Evolutionary conservation across 202 grass and related monocot species (phyloP).

Genomic region (Panicum hallii): DNA sequence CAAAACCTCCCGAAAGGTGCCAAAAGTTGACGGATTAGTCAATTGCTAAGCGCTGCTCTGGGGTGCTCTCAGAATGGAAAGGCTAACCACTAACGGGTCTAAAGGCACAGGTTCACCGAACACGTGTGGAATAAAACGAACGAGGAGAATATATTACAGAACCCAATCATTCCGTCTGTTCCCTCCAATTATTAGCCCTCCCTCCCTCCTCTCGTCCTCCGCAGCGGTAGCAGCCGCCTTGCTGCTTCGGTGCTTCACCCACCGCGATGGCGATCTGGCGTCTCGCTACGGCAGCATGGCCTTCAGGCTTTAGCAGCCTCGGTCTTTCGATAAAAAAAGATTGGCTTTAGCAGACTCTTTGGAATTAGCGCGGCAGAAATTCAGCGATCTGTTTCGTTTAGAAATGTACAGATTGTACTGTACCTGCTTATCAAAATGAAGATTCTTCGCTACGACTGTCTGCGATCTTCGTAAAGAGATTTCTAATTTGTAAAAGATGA

Average conservation of each 20-base stretch:
- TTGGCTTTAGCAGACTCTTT: background rate
- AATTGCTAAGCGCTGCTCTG: background rate
- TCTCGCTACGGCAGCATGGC: background rate
- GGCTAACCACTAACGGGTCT: background rate
- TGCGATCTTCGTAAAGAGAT: background rate
- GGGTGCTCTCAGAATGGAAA: background rate
- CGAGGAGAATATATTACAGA: background rate
- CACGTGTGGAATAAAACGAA: slow-evolving; percentile 9
- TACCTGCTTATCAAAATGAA: background rate
- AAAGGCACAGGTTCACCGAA: background rate
- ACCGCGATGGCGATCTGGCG: background rate
- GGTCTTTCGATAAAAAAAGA: too few relatives aligned
- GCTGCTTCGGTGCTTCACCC: background rate
- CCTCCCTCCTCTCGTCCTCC: background rate
- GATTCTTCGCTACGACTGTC: background rate
- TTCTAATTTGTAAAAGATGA: background rate
- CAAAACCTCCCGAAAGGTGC: background rate
- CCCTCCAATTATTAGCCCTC: background rate
- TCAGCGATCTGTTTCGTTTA: background rate
- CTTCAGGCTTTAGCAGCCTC: background rate
- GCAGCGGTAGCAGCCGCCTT: background rate
- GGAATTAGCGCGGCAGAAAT: background rate
- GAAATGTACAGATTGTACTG: background rate
- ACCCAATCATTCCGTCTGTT: background rate
- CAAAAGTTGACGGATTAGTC: background rate